Percentiles rank a stretch among this genome's conserved stretches.
Evolutionary conservation across 2,329 filamentous ascomycete genomes (phyloP).

Genomic region (Cytospora schulzeri): DNA sequence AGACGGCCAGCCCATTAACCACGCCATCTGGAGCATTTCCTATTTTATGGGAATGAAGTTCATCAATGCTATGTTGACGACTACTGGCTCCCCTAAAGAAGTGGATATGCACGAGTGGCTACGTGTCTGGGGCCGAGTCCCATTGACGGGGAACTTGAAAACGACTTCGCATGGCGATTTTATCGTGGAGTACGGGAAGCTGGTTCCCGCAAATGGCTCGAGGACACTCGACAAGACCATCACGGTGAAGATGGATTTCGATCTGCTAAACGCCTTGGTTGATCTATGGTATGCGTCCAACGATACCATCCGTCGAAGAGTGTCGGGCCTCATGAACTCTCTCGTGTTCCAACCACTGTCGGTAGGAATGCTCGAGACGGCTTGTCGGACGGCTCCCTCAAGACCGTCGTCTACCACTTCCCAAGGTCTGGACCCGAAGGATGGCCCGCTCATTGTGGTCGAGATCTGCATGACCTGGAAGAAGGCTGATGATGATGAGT

Average conservation of each 20-base stretch:
- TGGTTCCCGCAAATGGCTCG: background rate
- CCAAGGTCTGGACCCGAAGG: conserved; percentile 7
- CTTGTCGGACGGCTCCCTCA: background rate
- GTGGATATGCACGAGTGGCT: conserved; percentile 3
- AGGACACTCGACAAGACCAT: conserved; percentile 17
- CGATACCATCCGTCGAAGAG: conserved; percentile 10
- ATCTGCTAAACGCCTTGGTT: conserved; percentile 10
- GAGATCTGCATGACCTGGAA: conserved; percentile 13
- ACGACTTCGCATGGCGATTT: conserved; percentile 3
- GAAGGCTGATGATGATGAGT: conserved; percentile 11
- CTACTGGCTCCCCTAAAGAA: conserved; percentile 1
- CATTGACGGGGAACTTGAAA: background rate
- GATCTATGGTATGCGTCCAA: conserved; percentile 12
- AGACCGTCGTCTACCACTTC: conserved; percentile 2
- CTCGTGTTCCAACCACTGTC: conserved; percentile 13
- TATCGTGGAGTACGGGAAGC: conserved; percentile 5
- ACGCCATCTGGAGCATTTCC: conserved; percentile 9
- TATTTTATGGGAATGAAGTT: background rate
- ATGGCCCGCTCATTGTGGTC: conserved; percentile 1
- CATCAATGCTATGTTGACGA: conserved; percentile 7
- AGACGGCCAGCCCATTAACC: conserved; percentile 4
- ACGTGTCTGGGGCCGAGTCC: conserved; percentile 4
- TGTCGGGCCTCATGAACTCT: conserved; percentile 16
- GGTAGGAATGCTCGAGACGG: conserved; percentile 5
- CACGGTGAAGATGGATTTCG: conserved; percentile 14